These are phyloP conservation scores for Pseudocercospora musae DNA, from an alignment of 2,329 filamentous ascomycete genomes.

Conservation along the genomic window DNA sequence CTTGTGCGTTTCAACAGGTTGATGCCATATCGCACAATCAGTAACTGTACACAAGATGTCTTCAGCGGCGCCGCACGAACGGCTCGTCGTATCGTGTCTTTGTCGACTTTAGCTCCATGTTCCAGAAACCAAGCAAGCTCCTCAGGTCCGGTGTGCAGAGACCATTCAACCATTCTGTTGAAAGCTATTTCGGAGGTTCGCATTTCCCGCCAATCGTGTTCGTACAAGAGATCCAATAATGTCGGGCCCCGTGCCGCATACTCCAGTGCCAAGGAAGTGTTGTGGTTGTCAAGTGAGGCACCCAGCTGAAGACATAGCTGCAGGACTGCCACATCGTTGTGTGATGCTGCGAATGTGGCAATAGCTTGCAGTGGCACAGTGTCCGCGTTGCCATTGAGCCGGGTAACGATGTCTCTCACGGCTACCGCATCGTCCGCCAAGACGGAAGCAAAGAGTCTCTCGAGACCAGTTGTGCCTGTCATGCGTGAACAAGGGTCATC, in stretches of 20 bases:
- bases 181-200: constrained; percentile 11
- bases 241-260: constrained; percentile 10
- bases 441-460: constrained; percentile 11
- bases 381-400: background rate
- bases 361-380: constrained; percentile 10
- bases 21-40: constrained; percentile 10
- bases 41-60: constrained; percentile 12
- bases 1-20: constrained; percentile 12
- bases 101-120: constrained; percentile 14
- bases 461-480: constrained; percentile 3
- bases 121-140: constrained; percentile 20
- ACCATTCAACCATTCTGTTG: constrained; percentile 15
- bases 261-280: constrained; percentile 17
- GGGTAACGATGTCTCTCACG: constrained; percentile 4
- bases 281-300: constrained; percentile 15
- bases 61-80: constrained; percentile 9
- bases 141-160: constrained; percentile 14
- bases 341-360: constrained; percentile 14
- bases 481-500: background rate
- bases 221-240: constrained; percentile 15
- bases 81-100: constrained; percentile 6
- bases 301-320: constrained; percentile 14
- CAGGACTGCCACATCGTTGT: constrained; percentile 15
- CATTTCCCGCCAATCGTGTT: constrained; percentile 18
- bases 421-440: constrained; percentile 11